Evolutionary conservation across 352 stramenopile genomes (phyloP).

Genomic region (Pythium diclinum): DNA sequence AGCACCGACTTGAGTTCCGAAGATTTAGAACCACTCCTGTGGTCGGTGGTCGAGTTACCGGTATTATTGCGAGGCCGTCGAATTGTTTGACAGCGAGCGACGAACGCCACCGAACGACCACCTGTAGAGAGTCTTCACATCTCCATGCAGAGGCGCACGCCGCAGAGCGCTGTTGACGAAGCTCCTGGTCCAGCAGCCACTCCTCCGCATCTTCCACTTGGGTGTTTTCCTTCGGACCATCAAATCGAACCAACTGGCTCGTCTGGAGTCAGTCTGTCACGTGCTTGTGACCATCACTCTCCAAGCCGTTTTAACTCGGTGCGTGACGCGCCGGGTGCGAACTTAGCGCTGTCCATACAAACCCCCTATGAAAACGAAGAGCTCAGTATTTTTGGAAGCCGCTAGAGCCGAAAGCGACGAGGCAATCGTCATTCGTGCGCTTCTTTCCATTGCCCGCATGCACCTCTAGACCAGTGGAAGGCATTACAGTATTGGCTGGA

Average conservation of each 20-base stretch:
- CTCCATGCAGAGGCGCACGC: no score
- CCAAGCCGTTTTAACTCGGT: constrained; percentile 6
- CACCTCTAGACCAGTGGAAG: no score
- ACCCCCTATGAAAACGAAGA: background rate
- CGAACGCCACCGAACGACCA: no score
- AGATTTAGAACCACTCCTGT: no score
- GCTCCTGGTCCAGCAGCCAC: no score
- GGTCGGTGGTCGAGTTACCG: no score
- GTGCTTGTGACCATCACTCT: constrained; percentile 15
- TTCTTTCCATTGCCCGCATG: constrained; percentile 9
- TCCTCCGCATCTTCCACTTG: background rate
- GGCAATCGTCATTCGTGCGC: constrained; percentile 21
- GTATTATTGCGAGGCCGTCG: no score
- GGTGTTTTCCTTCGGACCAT: background rate
- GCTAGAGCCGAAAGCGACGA: constrained; percentile 22
- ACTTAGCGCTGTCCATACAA: constrained; percentile 26
- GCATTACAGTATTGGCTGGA: no score
- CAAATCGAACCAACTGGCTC: constrained; percentile 3
- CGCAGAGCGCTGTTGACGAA: no score
- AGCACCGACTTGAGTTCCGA: background rate
- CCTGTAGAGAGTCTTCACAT: no score
- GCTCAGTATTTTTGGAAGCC: constrained; percentile 17
- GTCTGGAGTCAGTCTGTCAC: background rate
- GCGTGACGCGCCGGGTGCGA: constrained; percentile 20
- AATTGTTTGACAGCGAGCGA: no score